These are phyloP conservation scores for Protomyces inouyei DNA, from an alignment of 1,139 yeast species.

Conservation along the genomic window DNA sequence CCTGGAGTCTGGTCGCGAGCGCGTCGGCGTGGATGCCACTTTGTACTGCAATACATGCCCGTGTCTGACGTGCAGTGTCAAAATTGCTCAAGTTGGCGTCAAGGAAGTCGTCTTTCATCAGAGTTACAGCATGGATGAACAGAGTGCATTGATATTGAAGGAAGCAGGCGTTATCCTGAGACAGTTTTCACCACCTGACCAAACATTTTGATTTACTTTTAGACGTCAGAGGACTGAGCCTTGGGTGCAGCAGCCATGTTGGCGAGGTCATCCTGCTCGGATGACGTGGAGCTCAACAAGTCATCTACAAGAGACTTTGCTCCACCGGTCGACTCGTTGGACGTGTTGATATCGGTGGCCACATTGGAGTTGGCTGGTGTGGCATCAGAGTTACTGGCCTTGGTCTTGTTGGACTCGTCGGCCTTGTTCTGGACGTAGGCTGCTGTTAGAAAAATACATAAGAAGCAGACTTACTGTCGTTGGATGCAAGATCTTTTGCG, in stretches of 20 bases:
- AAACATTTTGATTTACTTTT: neutral
- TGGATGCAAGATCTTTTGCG: conserved; percentile 14
- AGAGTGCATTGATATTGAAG: conserved; percentile 62
- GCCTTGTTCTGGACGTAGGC: conserved; percentile 16
- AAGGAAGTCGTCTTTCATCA: conserved; percentile 77
- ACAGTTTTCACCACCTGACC: conserved; percentile 46
- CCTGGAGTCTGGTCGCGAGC: conserved; percentile 85
- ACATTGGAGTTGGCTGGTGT: neutral
- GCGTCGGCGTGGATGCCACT: conserved; percentile 60
- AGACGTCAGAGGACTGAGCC: conserved; percentile 15
- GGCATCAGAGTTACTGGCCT: neutral
- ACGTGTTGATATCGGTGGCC: conserved; percentile 16
- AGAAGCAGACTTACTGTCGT: conserved; percentile 9
- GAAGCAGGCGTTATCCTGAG: conserved; percentile 71
- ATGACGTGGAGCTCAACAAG: conserved; percentile 7
- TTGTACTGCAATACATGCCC: conserved; percentile 96
- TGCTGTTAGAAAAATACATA: neutral
- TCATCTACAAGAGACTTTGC: conserved; percentile 20
- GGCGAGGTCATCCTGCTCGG: conserved; percentile 13
- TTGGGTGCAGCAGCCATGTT: conserved; percentile 16
- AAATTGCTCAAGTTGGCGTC: conserved; percentile 89
- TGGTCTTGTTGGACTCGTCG: conserved; percentile 11
- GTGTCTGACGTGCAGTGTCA: conserved; percentile 89
- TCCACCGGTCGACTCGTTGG: conserved; percentile 12
- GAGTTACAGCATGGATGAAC: conserved; percentile 82